These are phyloP conservation scores for Penicillium sp. DNA, from an alignment of 2,329 filamentous ascomycete species.

Conservation along the genomic window DNA sequence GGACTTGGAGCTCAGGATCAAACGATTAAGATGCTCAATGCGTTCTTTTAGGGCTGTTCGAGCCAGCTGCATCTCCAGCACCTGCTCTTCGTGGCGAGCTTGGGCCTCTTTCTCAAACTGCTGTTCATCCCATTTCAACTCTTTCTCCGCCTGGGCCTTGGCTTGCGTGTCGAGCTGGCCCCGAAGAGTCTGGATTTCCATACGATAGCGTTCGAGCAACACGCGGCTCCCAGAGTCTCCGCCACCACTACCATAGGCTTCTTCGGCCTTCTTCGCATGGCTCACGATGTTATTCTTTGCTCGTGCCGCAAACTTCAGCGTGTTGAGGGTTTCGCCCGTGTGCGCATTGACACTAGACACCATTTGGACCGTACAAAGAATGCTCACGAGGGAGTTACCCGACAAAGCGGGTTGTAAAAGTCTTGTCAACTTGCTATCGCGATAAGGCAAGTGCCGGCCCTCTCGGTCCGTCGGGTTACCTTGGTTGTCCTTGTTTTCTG, in stretches of 20 bases:
- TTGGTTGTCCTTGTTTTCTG: slow-evolving; percentile 81
- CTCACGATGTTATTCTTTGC: slow-evolving; percentile 98
- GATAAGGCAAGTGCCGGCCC: slow-evolving; percentile 88
- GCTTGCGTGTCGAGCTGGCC: slow-evolving; percentile 80
- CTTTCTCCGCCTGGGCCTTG: slow-evolving; percentile 62
- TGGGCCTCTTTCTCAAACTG: slow-evolving; percentile 80
- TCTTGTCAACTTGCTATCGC: slow-evolving; percentile 95
- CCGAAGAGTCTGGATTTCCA: slow-evolving; percentile 84
- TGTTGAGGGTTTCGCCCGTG: slow-evolving; percentile 87
- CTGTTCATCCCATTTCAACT: slow-evolving; percentile 64
- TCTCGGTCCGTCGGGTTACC: slow-evolving; percentile 73
- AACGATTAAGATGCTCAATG: slow-evolving; percentile 91
- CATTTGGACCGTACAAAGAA: slow-evolving; percentile 93
- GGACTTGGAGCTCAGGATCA: slow-evolving; percentile 94
- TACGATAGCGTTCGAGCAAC: slow-evolving; percentile 84
- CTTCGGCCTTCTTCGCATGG: slow-evolving; percentile 91
- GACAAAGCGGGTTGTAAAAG: slow-evolving; percentile 89
- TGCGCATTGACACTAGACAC: slow-evolving; percentile 72
- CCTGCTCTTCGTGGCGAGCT: slow-evolving; percentile 89
- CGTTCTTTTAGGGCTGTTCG: slow-evolving; percentile 94
- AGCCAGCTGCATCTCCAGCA: slow-evolving; percentile 97
- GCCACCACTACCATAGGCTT: slow-evolving; percentile 75
- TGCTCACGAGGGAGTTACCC: slow-evolving; percentile 91
- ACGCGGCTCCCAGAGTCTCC: slow-evolving; percentile 80
- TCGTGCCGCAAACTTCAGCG: slow-evolving; percentile 91